Percentiles rank a stretch among this genome's conserved stretches.
These are phyloP conservation scores for Cyclocybe cylindracea DNA, from an alignment of 768 basidiomycete genomes.

Conservation along the genomic window DNA sequence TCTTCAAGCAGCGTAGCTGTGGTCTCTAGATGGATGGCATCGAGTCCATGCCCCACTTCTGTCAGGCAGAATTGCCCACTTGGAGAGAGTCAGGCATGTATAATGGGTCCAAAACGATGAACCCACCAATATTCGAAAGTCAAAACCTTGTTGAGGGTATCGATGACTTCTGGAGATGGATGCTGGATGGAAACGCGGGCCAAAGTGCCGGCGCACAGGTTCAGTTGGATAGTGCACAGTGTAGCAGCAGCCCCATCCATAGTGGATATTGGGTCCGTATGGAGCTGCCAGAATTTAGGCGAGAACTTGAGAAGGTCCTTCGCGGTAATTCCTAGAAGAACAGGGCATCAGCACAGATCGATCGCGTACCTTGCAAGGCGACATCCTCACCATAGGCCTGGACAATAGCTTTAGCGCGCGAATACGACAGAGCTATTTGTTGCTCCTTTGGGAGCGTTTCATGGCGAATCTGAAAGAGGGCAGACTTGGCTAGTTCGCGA, in stretches of 20 bases:
- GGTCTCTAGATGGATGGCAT: constrained; percentile 43
- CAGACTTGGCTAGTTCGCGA: not conserved
- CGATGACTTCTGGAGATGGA: not conserved
- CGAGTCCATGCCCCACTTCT: constrained; percentile 46
- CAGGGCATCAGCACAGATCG: too few species aligned
- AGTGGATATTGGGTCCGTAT: constrained; percentile 7
- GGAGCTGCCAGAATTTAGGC: constrained; percentile 5
- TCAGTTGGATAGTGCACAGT: constrained; percentile 8
- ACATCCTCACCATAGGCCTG: too few species aligned
- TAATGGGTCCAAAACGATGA: too few species aligned
- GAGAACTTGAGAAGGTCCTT: not conserved
- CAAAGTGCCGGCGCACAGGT: constrained; percentile 10
- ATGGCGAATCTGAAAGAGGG: not conserved
- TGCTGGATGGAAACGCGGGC: constrained; percentile 4
- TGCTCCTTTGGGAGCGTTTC: not conserved
- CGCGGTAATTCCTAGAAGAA: not conserved
- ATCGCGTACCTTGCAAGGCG: too few species aligned
- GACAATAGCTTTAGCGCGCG: not conserved
- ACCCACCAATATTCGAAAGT: constrained; percentile 6
- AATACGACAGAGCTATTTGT: not conserved
- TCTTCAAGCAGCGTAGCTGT: constrained; percentile 36
- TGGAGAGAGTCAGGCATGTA: not conserved
- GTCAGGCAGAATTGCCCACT: constrained; percentile 47
- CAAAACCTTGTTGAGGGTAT: constrained; percentile 2
- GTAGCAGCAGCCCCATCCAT: constrained; percentile 5